Evolutionary conservation across 768 basidiomycete genomes (phyloP).

Genomic region (Phylloporus sp.): DNA sequence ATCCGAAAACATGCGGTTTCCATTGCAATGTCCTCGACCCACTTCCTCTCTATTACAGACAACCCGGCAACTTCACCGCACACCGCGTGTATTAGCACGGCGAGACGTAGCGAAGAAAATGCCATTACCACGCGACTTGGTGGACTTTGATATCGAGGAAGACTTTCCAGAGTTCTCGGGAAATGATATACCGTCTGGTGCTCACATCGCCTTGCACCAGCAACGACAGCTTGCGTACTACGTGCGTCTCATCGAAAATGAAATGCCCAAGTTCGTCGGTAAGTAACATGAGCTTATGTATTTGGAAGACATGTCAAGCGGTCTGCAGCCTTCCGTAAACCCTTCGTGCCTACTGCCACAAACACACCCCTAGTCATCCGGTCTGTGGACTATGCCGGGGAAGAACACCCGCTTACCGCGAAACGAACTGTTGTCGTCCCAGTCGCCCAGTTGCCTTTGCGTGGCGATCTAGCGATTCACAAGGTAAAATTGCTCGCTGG

Average conservation of each 20-base stretch:
- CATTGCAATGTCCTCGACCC: slow-evolving; percentile 15
- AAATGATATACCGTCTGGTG: slow-evolving; percentile 64
- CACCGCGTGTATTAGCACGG: slow-evolving; percentile 15
- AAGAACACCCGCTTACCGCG: slow-evolving; percentile 61
- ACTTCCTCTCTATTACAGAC: slow-evolving; percentile 5
- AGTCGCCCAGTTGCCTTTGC: slow-evolving; percentile 68
- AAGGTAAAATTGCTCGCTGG: slow-evolving; percentile 89
- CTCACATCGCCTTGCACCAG: slow-evolving; percentile 68
- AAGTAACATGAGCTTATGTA: slow-evolving; percentile 18
- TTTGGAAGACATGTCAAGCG: slow-evolving; percentile 5
- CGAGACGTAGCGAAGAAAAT: slow-evolving; percentile 16
- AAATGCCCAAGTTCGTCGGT: slow-evolving; percentile 86
- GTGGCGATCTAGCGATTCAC: slow-evolving; percentile 59
- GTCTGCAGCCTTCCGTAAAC: slow-evolving; percentile 68
- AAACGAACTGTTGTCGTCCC: slow-evolving; percentile 75
- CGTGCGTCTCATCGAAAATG: slow-evolving; percentile 81
- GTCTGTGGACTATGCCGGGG: slow-evolving; percentile 71
- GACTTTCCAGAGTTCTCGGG: slow-evolving; percentile 26
- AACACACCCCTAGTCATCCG: slow-evolving; percentile 63
- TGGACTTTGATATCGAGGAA: slow-evolving; percentile 35
- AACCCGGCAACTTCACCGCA: slow-evolving; percentile 24
- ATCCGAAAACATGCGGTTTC: slow-evolving; percentile 18
- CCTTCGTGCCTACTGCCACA: slow-evolving; percentile 63
- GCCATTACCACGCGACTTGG: slow-evolving; percentile 38
- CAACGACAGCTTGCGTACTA: slow-evolving; percentile 73